A percentile compares a stretch with the other conserved stretches of the same genome.
phyloP scores from a whole-genome alignment of 2,329 filamentous ascomycete genomes.

The Alternaria incomplexa region DNA sequence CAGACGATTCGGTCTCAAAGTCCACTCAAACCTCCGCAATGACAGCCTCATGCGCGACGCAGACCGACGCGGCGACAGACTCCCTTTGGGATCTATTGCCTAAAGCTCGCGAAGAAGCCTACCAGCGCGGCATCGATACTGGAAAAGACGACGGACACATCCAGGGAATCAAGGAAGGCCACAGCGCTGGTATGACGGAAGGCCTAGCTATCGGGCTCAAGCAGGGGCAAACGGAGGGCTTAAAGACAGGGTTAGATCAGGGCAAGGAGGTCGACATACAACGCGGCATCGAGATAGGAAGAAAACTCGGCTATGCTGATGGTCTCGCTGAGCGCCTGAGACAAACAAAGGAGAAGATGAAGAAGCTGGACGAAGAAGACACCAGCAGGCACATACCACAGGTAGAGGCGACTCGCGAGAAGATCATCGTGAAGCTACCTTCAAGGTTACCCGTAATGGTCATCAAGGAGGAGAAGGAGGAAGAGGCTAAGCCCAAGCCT shows the following conservation, averaged over 20 bases:
- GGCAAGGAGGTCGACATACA: neutral
- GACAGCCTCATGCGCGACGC: neutral
- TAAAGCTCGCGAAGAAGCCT: slow-evolving; percentile 1
- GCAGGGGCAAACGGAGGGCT: neutral
- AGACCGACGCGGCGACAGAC: slow-evolving; percentile 3
- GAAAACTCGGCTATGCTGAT: neutral
- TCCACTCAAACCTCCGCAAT: neutral
- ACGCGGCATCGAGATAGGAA: neutral
- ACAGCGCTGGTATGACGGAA: neutral
- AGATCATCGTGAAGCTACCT: neutral
- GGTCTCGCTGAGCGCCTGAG: neutral
- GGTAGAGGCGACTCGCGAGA: neutral
- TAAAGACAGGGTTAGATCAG: neutral
- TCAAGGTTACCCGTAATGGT: neutral
- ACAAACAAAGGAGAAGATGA: neutral
- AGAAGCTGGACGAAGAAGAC: neutral
- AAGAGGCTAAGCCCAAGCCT: neutral
- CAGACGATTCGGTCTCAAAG: neutral
- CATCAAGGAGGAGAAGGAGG: neutral
- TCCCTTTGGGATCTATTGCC: slow-evolving; percentile 2
- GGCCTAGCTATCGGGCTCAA: neutral
- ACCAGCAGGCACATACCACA: neutral
- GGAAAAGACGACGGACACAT: neutral
- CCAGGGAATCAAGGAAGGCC: neutral
- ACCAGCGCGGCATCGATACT: neutral